Percentiles rank a stretch among this genome's conserved stretches.
These are phyloP conservation scores for Plasmodium fragile DNA, from an alignment of 169 alveolate genomes.

Conservation along the genomic window DNA sequence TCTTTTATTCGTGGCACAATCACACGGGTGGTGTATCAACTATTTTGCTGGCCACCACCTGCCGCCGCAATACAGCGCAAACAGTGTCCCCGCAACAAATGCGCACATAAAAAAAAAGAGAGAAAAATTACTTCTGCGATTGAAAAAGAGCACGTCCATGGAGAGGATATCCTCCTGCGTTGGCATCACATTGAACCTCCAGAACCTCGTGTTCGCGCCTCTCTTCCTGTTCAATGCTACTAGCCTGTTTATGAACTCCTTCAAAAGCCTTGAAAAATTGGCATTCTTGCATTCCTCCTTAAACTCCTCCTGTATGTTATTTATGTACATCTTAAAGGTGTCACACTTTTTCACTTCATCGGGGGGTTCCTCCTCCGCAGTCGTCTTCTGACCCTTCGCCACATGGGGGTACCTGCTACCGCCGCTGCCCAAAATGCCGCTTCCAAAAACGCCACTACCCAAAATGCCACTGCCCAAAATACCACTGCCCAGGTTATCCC, in stretches of 20 bases:
- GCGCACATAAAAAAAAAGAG: neutral
- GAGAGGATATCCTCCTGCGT: constrained; percentile 39
- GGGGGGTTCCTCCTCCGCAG: neutral
- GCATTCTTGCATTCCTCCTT: constrained; percentile 49
- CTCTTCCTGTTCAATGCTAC: constrained; percentile 27
- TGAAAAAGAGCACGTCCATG: constrained; percentile 21
- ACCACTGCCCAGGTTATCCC: neutral
- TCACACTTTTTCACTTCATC: constrained; percentile 12
- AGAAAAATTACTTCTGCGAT: constrained; percentile 29
- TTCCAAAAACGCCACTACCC: too few species aligned
- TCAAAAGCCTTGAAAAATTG: constrained; percentile 14
- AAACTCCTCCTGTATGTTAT: constrained; percentile 45
- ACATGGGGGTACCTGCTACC: neutral
- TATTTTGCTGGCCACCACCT: neutral
- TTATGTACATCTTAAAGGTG: constrained; percentile 25
- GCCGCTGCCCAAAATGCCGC: neutral
- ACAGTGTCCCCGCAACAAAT: neutral
- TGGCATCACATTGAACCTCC: constrained; percentile 38
- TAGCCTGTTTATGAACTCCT: constrained; percentile 4
- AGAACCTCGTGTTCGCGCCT: constrained; percentile 9
- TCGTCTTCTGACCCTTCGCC: neutral
- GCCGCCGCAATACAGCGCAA: neutral
- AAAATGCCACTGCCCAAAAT: neutral
- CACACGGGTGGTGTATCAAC: neutral
- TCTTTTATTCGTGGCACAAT: neutral